These are phyloP conservation scores for Drechslera avenae DNA, from an alignment of 2,329 filamentous ascomycete genomes.

Conservation along the genomic window DNA sequence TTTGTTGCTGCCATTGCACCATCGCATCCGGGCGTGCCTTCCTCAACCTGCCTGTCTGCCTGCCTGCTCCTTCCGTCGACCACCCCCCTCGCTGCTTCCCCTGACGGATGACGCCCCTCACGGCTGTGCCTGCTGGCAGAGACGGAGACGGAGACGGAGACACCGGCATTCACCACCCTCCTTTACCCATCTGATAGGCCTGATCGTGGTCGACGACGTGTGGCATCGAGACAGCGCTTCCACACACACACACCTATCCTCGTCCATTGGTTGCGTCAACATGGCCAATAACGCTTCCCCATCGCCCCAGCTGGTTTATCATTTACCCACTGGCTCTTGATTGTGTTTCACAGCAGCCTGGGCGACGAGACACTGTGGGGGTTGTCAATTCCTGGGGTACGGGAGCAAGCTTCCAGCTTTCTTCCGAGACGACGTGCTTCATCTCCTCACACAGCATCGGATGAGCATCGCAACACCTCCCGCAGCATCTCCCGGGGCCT, in stretches of 20 bases:
- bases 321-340: slow-evolving; percentile 21
- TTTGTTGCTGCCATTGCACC: slow-evolving; percentile 3
- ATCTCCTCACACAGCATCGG: slow-evolving; percentile 3
- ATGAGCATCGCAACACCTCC: slow-evolving; percentile 22
- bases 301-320: slow-evolving; percentile 13
- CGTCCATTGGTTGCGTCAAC: slow-evolving; percentile 16
- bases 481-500: slow-evolving; percentile 11
- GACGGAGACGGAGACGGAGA: too few species aligned
- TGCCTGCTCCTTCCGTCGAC: too few species aligned
- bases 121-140: background rate
- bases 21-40: slow-evolving; percentile 1
- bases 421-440: slow-evolving; percentile 8
- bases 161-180: slow-evolving; percentile 1
- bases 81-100: slow-evolving; percentile 1
- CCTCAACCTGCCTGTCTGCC: background rate
- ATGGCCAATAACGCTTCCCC: slow-evolving; percentile 22
- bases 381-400: slow-evolving; percentile 28
- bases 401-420: slow-evolving; percentile 16
- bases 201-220: background rate
- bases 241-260: slow-evolving; percentile 14
- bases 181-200: background rate
- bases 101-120: background rate
- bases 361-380: slow-evolving; percentile 19
- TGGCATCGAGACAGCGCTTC: slow-evolving; percentile 15
- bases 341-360: slow-evolving; percentile 29